Evolutionary conservation across 192 early-diverging fungal genomes (phyloP), one percentile per base, ranked within the genome.

Genomic region (Backusella tuberculispora): DNA sequence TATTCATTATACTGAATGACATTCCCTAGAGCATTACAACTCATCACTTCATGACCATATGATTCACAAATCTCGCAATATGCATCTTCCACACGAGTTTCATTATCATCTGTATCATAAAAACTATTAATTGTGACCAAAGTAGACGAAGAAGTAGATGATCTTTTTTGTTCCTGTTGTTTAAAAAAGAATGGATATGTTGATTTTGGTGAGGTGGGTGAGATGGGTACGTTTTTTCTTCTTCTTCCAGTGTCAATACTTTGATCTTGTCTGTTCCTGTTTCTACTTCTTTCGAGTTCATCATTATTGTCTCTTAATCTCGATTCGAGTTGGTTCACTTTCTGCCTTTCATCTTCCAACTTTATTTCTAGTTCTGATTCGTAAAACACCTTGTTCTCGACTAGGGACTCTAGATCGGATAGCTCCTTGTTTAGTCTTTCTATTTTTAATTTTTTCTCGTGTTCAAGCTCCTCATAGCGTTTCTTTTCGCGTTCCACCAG

Each of bases 381-480:
- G 46, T 84, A 79, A 78, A 94, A 94, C 29, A 91, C 87, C 73
- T 90, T 92, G 80, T 88, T 89, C 64, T 94, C 93, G 26, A 93
- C 84, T 69, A 94, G 65, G 17, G 85, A 81, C 70, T 93, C 92
- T 41, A 92, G 74, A 19, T 84, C 88, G 0, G 85, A 85, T 9
- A 94, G 73, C 60, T 94, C 92, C 69, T 91, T 91, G 67, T 86
- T 87, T 8, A 93, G 77, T 41, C 78, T 72, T n/a, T 81, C 80
- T 15, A 92, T 83, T 71, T 94, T 90, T 41, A 53, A 74, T 63
- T 89, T 82, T 77, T 92, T 94, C 43, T 76, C 74, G 38, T 82
- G 80, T 66, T 91, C 88, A n/a, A 91, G 63, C 19, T 92, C 88
- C 3, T 74, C 74, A 34, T 90, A 79, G 43, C 84, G 84, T 38